phyloP scores from a whole-genome alignment of 306 rosid genomes.

The Bauhinia variegata region DNA sequence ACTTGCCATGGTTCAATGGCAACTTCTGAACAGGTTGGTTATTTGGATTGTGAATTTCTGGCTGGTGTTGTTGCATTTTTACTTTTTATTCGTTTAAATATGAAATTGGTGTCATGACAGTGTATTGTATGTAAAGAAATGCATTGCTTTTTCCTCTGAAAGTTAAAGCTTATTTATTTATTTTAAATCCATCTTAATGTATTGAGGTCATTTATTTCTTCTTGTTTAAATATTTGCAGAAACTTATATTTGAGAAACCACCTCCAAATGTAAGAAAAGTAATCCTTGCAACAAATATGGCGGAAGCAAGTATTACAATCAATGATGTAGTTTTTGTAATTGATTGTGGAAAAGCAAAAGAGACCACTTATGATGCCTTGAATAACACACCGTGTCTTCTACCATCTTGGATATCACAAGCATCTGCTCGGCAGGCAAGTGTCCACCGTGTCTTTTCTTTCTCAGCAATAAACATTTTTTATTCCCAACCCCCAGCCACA shows the following conservation, averaged over 20 bases:
- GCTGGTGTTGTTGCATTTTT: neutral
- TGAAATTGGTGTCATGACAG: neutral
- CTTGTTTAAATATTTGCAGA: conserved; percentile 51
- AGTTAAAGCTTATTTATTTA: neutral
- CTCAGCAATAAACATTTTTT: too few species aligned
- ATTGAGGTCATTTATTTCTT: neutral
- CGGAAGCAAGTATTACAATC: conserved; percentile 98
- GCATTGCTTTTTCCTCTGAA: neutral
- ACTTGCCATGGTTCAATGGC: conserved; percentile 99
- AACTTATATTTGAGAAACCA: conserved; percentile 84
- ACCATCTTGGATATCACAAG: conserved; percentile 97
- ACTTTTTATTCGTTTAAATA: neutral
- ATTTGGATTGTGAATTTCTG: conserved; percentile 25
- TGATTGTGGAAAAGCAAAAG: conserved; percentile 98
- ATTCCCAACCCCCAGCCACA: too few species aligned
- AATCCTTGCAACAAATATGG: conserved; percentile 96
- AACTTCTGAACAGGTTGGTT: conserved; percentile 86
- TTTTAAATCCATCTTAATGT: conserved; percentile 2
- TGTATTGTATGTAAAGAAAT: too few species aligned
- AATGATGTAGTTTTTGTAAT: conserved; percentile 90
- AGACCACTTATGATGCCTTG: conserved; percentile 95
- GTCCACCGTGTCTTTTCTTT: conserved; percentile 14
- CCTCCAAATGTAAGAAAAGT: conserved; percentile 89
- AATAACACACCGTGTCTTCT: conserved; percentile 93
- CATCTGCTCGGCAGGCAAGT: conserved; percentile 94